Conservation (phyloP, 176 grass and related monocot genomes). For the Rhipidocladum racemiflorum region DNA sequence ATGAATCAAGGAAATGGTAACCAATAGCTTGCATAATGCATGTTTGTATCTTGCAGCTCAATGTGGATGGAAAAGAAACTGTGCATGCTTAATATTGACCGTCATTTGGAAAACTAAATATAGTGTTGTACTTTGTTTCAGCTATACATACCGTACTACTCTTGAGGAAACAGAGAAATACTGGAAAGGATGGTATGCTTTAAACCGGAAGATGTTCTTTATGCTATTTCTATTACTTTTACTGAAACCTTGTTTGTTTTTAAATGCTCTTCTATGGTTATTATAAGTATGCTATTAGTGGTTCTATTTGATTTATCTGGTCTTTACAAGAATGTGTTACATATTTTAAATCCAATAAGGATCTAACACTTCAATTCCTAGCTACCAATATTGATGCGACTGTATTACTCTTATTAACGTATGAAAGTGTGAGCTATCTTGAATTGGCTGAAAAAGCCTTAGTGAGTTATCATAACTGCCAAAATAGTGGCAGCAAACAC, state of each 20-base stretch:
- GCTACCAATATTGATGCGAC: not conserved
- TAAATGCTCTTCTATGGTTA: not conserved
- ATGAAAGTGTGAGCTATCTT: not conserved
- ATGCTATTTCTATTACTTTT: not conserved
- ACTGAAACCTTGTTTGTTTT: not conserved
- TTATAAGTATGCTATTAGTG: conserved; percentile 13
- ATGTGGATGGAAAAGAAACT: not conserved
- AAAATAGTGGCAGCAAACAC: not conserved
- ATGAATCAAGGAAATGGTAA: conserved; percentile 84
- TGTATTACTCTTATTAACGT: not conserved
- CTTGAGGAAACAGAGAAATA: conserved; percentile 84
- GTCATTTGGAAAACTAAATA: conserved; percentile 24
- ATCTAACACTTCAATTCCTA: not conserved
- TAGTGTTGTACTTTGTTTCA: conserved; percentile 42
- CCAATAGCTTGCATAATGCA: not conserved
- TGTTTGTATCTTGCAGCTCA: conserved; percentile 8
- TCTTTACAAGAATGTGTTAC: not conserved
- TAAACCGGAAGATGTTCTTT: not conserved
- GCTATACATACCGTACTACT: conserved; percentile 76
- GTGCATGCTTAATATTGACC: conserved; percentile 5
- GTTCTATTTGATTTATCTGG: not conserved
- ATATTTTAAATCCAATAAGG: conserved; percentile 9
- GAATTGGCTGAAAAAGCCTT: not conserved
- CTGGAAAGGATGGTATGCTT: conserved; percentile 96
- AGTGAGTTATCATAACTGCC: not conserved